These are phyloP conservation scores for Neurospora cerealis DNA, from an alignment of 495 filamentous ascomycete genomes.

Conservation along the genomic window DNA sequence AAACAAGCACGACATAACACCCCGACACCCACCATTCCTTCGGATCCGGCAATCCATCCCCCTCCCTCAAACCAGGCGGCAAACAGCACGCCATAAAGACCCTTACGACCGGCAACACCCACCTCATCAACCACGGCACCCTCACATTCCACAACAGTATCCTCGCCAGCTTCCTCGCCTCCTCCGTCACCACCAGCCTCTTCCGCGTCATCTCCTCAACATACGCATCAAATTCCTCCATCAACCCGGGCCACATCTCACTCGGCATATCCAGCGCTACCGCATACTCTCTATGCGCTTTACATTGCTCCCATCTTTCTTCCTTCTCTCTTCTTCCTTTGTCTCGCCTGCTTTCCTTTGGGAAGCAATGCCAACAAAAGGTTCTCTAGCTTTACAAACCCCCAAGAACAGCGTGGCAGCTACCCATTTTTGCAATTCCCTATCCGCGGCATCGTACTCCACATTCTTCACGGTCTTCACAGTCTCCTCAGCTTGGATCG, in stretches of 20 bases:
- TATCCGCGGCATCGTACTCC: slow-evolving; percentile 6
- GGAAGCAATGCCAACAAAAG: background rate
- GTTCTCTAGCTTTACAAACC: background rate
- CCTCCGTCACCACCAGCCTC: slow-evolving; percentile 1
- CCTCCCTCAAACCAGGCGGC: slow-evolving; percentile 1
- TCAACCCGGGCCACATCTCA: slow-evolving; percentile 1
- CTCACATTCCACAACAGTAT: slow-evolving; percentile 1
- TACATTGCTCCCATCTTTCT: slow-evolving; percentile 2
- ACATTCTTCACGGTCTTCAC: no score
- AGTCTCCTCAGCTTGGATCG: no score
- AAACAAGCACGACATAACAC: slow-evolving; percentile 1
- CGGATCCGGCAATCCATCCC: slow-evolving; percentile 4
- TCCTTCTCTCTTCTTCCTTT: background rate
- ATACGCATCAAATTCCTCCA: slow-evolving; percentile 9
- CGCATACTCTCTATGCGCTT: slow-evolving; percentile 1
- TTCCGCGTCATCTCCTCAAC: background rate
- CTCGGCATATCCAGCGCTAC: slow-evolving; percentile 6
- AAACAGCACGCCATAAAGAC: slow-evolving; percentile 8
- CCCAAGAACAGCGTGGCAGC: slow-evolving; percentile 14
- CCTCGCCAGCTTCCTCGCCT: slow-evolving; percentile 1
- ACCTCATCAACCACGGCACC: slow-evolving; percentile 10
- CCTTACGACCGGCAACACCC: slow-evolving; percentile 7
- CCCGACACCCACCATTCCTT: slow-evolving; percentile 2
- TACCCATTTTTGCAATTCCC: slow-evolving; percentile 16
- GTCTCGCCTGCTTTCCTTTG: background rate